Evolutionary conservation across 2,329 filamentous ascomycete genomes (phyloP), one percentile per base, ranked within the genome.

Genomic region (Capronia epimyces): DNA sequence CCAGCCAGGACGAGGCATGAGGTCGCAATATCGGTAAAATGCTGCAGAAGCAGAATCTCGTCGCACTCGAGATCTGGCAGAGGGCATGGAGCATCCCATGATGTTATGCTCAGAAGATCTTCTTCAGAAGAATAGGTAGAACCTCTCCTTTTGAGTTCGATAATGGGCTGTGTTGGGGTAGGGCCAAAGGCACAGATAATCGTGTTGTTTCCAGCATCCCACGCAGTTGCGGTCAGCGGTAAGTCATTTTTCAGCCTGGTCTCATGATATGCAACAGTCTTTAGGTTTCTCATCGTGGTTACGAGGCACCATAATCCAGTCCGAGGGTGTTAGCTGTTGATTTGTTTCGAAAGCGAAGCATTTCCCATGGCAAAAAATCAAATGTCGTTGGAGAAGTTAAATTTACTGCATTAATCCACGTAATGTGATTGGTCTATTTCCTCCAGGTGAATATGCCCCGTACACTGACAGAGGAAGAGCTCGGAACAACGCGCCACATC

Each of bases 21-120:
- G 45, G 83, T 87, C 46, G 81, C 73, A 21, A 79, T 86, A 65
- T 95, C 91, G 36, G 84, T 80, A 66, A 96, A 91, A 71, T 93
- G 85, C 67, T 96, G 89, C 50, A 96, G 72, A 63, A 77, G 83
- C 48, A 95, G 69, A 52, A 97, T 78, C 57, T 78, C 78, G 70
- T 98, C 93, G 63, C 82, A 81, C 45, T 75, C 67, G 58, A 95
- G 72, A 63, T 89, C 83, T 53, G 89, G 87, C 53, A 82, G 80
- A 46, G 89, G 87, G 64, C 83, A 89, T 49, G 84, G 85, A 15
- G 88, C 87, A 72, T 95, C 87, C 93, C 93, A 98, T 32, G 86
- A 87, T 50, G 89, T 85, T 62, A 97, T 82, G 43, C 67, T 68
- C 18, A 67, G 59, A 27, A 73, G 67, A 32, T 50, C 64, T 64